Percentiles rank a stretch among this genome's conserved stretches.
Evolutionary conservation across 2,329 filamentous ascomycete species (phyloP).

Genomic region (Microcyclosporella mali): DNA sequence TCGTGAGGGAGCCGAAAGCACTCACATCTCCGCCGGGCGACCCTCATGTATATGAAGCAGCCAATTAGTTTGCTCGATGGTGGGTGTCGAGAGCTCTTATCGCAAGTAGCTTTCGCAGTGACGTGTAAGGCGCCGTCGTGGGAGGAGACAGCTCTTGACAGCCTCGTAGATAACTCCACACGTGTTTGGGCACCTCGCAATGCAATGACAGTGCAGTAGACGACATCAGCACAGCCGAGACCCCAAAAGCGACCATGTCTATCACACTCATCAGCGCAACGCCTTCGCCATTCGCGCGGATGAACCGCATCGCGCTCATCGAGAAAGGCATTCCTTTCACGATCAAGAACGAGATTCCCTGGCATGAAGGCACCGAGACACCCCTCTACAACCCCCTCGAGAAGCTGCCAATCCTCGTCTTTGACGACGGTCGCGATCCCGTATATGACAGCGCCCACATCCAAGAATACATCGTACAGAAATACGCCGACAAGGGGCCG

Average conservation of each 20-base stretch:
- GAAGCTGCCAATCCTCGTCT: slow-evolving; percentile 18
- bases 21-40: no score
- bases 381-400: slow-evolving; percentile 18
- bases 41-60: no score
- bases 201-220: not conserved
- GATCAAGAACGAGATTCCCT: slow-evolving; percentile 14
- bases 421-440: slow-evolving; percentile 14
- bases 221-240: not conserved
- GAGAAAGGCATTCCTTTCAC: slow-evolving; percentile 16
- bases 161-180: no score
- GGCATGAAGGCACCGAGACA: slow-evolving; percentile 15
- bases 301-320: slow-evolving; percentile 18
- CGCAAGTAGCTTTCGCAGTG: no score
- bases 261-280: slow-evolving; percentile 17
- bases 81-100: no score
- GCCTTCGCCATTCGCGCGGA: slow-evolving; percentile 17
- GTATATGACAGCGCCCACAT: slow-evolving; percentile 19
- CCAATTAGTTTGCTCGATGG: no score
- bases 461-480: slow-evolving; percentile 17
- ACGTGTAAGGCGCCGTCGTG: no score
- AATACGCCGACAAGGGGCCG: slow-evolving; percentile 12
- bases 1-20: no score
- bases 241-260: slow-evolving; percentile 1
- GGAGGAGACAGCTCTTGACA: no score
- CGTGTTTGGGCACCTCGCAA: no score